Evolutionary conservation across 2,329 filamentous ascomycete genomes (phyloP), one percentile per base, ranked within the genome.

Genomic region (Ceratocystis colombiana): DNA sequence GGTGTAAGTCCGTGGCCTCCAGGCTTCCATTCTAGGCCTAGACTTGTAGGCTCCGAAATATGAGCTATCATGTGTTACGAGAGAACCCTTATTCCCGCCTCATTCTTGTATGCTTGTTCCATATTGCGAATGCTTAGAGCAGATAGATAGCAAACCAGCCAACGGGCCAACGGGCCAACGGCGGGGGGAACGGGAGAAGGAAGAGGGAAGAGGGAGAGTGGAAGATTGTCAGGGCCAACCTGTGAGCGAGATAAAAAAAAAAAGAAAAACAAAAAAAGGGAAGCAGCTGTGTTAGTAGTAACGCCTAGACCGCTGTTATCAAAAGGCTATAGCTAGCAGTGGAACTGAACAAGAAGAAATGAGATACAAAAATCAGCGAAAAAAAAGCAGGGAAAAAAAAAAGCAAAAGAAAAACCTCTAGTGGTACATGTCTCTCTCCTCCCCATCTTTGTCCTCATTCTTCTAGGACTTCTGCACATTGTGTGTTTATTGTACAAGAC

Each of bases 51-150:
- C 46, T 20, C 25, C 22, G 8, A 22, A 30, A 57, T 57, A 6
- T 57, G 53, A 57, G 53, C 53, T 30, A 57, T 30, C 53, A 28
- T 57, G 53, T 57, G 53, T 30, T 30, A 57, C 53, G 4, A 57
- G 37, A 8, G 10, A 28, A 30, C 25, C 22, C 28, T 57, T 7
- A 41, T 41, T 12, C 37, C 10, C 10, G 37, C 37, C 12, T 41
- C 10, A 1, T 41, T 41, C 37, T 41, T 41, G 37, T 12, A 4
- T 41, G 37, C 10, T 41, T 12, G 10, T 12, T 12, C 10, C 10
- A 41, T 41, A 10, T 4, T 41, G 46, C 46, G 20, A 50, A 4
- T 50, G 17, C 20, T 12, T 12, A 15, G 3, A 41, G 10, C 37
- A 12, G 10, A 41, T 12, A 12, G 37, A 3, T 22, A 22, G 22